These are phyloP conservation scores for Ophiostoma piceae DNA, from an alignment of 2,329 filamentous ascomycete genomes.

Conservation along the genomic window DNA sequence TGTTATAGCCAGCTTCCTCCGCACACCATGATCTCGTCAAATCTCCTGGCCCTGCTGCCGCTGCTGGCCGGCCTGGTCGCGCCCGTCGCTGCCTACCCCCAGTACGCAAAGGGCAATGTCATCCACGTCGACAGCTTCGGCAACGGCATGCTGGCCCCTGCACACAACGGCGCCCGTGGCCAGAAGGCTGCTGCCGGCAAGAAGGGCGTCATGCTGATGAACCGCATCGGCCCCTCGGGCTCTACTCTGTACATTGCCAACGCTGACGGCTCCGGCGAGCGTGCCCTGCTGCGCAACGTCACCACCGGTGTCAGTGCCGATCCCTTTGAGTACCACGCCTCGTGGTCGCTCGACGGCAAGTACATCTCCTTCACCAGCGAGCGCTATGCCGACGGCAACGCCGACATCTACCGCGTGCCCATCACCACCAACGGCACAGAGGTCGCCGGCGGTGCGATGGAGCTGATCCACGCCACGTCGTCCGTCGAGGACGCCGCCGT, in stretches of 20 bases:
- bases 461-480: too few relatives aligned
- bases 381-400: constrained; percentile 7
- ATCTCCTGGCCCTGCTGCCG: neutral
- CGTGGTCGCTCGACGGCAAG: constrained; percentile 12
- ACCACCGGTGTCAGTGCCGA: neutral
- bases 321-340: constrained; percentile 10
- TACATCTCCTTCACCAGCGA: constrained; percentile 13
- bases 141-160: too few relatives aligned
- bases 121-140: neutral
- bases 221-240: neutral
- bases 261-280: constrained; percentile 8
- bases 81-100: neutral
- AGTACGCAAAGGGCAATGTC: neutral
- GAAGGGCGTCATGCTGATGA: neutral
- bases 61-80: neutral
- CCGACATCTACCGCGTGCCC: too few relatives aligned
- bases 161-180: too few relatives aligned
- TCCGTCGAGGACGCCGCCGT: too few relatives aligned
- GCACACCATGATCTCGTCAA: neutral
- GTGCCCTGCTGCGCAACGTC: neutral
- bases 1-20: neutral
- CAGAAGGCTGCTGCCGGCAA: neutral
- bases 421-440: neutral
- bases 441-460: neutral
- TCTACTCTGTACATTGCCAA: constrained; percentile 10